Evolutionary conservation across 257 asterid genomes (phyloP), one percentile per base, ranked within the genome.

Genomic region (Schizonepeta tenuifolia): DNA sequence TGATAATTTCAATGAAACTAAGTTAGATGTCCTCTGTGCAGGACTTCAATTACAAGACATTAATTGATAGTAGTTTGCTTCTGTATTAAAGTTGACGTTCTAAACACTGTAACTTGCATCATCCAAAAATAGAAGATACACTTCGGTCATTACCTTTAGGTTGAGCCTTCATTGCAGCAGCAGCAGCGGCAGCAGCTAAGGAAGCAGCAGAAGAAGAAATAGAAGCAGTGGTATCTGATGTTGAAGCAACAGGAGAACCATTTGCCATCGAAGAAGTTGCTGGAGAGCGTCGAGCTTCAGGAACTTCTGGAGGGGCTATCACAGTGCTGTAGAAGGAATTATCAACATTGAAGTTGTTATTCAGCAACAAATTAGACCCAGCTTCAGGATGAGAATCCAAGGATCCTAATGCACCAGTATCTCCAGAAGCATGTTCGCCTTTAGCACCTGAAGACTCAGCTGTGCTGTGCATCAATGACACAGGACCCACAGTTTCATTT

Each of bases 81-180:
- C 26, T 20, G 21, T n/a, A 15, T 47, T 51, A 69, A 64, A 14
- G 58, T 22, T 65, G 53, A 31, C 33, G 51, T 46, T 17, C 56
- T 22, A 55, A 69, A 75, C 72, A 47, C 47, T n/a, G 28, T 28
- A 55, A 69, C 53, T 62, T 46, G 47, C 60, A 50, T 33, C 54
- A 36, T 36, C 47, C 43, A 35, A 21, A n/a, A 71, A 38, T 60
- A 66, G 5, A 26, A 57, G 41, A 20, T 6, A 61, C 64, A 50
- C 69, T 36, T 36, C 38, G 71, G 33, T 18, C 49, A 49, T 80
- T 78, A 94, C 98, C 96, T 78, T 89, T 94, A 40, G 96, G 9
- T 64, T 84, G 96, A 73, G 68, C 75, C 80, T 89, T 91, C 22
- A 86, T 51, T 49, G 91, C 76, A 40, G 89, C 78, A 53, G 87